Base-by-base conservation (phyloP, 2,329 filamentous ascomycete species). In the Cytospora piceicola region DNA sequence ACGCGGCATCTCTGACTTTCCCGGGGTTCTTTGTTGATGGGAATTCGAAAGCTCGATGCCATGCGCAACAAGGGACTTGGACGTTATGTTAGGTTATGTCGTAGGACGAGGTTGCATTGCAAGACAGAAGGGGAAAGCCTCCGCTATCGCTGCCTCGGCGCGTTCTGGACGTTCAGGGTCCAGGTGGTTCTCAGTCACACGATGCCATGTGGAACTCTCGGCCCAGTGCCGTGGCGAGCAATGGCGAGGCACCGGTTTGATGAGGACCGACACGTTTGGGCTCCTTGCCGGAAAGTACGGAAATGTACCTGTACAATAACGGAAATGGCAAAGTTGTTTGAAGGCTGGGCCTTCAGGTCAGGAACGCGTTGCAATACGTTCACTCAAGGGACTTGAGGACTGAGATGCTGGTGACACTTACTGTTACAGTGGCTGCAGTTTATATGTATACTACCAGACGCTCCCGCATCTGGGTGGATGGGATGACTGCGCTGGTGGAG, bases 351-450 rank as follows among this genome's bases (percentile, higher is more conserved):
- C 9, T 17, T 27, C 14, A 11, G 29, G 24, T 11, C 53, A 55
- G 29, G 51, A 54, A 29, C 51, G 51, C 11, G 24, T 11, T 24
- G 52, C 24, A 3, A 29, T 49, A n/a, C 24, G 52, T 49, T 56
- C 36, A 49, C n/a, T n/a, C 15, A 52, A 56, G 55, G 59, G 32
- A 55, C 60, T 27, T n/a, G n/a, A n/a, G 51, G 32, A 24, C 52
- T 9, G 39, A 34, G 34, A 36, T 53, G 51, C 34, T 51, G 42
- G 56, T 39, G 53, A 46, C 54, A 63, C 61, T 57, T 22, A 32
- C 24, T 57, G 53, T 54, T 64, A 61, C 61, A 67, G 65, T 67
- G 65, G 56, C 60, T 67, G 65, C 65, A 67, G n/a, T n/a, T n/a
- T n/a, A 29, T 29, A 29, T 29, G 27, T 3, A n/a, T n/a, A n/a